phyloP scores from a whole-genome alignment of 352 stramenopile species.

The Pythium myriotylum region DNA sequence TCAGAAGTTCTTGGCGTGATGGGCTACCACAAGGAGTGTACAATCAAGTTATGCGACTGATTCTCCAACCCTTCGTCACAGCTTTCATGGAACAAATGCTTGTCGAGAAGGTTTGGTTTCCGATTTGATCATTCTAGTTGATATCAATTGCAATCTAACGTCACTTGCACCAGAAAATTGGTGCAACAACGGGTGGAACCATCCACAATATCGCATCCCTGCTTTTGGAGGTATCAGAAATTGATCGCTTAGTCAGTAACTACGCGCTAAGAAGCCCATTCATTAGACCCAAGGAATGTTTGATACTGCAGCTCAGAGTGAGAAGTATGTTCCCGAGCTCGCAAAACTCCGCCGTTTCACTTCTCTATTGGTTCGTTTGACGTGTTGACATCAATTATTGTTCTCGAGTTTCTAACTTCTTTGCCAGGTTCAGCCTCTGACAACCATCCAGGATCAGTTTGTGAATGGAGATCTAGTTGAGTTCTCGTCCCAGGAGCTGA shows the following conservation, averaged over 20 bases:
- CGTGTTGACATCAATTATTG: too few species aligned
- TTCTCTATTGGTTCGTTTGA: slow-evolving; percentile 46
- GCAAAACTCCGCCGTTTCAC: slow-evolving; percentile 52
- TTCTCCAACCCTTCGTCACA: slow-evolving; percentile 60
- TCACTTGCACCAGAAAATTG: slow-evolving; percentile 18
- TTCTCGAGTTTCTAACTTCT: too few species aligned
- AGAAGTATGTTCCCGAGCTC: slow-evolving; percentile 53
- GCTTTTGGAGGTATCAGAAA: slow-evolving; percentile 29
- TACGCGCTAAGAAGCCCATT: too few species aligned
- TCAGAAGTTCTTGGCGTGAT: slow-evolving; percentile 67
- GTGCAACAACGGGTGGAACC: slow-evolving; percentile 13
- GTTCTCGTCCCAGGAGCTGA: slow-evolving; percentile 50
- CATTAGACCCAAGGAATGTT: slow-evolving; percentile 41
- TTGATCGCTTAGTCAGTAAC: too few species aligned
- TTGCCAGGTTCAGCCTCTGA: slow-evolving; percentile 67
- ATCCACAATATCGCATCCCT: slow-evolving; percentile 23
- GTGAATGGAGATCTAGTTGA: slow-evolving; percentile 39
- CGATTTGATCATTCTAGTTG: neutral
- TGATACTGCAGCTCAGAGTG: slow-evolving; percentile 47
- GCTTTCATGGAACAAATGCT: slow-evolving; percentile 59
- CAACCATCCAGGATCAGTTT: slow-evolving; percentile 65
- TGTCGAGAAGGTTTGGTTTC: slow-evolving; percentile 39
- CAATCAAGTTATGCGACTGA: slow-evolving; percentile 46
- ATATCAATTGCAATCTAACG: too few species aligned
- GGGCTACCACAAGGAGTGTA: slow-evolving; percentile 57